phyloP scores from a whole-genome alignment of 169 alveolate species.

The Plasmodium adleri region DNA sequence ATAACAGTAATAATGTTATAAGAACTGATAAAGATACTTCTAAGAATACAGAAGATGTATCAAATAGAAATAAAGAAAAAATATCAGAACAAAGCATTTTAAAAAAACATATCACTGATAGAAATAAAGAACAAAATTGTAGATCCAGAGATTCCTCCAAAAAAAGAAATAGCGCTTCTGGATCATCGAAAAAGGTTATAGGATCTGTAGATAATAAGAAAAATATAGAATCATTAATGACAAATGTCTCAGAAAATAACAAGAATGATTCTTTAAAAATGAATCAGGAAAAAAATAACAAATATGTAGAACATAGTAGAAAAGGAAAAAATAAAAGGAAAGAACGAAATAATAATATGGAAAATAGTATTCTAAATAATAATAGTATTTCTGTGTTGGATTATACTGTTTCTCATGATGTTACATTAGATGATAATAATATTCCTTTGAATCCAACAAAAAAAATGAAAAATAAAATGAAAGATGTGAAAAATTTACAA shows the following conservation, averaged over 20 bases:
- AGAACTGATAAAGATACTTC: not conserved
- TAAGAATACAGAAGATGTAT: not conserved
- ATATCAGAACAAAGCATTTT: no score
- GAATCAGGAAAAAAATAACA: no score
- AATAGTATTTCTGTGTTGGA: conserved; percentile 33
- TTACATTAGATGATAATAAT: conserved; percentile 77
- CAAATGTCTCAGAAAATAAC: no score
- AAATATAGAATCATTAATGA: no score
- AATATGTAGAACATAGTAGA: no score
- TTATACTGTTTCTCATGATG: conserved; percentile 41
- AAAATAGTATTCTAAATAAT: not conserved
- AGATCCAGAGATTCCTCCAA: not conserved
- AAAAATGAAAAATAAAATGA: conserved; percentile 71
- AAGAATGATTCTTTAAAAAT: no score
- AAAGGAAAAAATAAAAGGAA: conserved; percentile 34
- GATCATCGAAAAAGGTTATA: no score
- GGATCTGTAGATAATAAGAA: no score
- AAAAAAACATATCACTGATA: not conserved
- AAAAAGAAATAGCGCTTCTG: not conserved
- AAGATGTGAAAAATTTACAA: not conserved
- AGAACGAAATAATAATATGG: conserved; percentile 13
- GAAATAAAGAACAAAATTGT: not conserved
- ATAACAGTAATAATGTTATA: not conserved
- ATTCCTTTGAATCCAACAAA: conserved; percentile 83
- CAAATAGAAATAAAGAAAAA: not conserved